These are phyloP conservation scores for Bryum argenteum DNA, from an alignment of 225 moss, liverwort and hornwort genomes.

Conservation along the genomic window DNA sequence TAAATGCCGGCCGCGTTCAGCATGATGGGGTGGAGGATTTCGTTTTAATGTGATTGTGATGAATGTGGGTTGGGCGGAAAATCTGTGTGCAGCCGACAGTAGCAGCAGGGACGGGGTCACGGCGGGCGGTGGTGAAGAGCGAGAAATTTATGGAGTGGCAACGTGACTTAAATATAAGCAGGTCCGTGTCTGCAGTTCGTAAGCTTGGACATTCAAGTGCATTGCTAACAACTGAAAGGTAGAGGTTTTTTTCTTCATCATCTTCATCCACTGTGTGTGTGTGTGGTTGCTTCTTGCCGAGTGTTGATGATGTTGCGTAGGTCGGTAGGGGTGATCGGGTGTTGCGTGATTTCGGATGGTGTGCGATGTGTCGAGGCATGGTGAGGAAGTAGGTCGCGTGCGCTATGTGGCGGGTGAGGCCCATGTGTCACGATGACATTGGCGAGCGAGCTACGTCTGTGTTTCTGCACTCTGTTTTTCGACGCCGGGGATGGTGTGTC, in stretches of 20 bases:
- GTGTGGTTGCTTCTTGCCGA: slow-evolving; percentile 32
- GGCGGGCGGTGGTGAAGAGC: slow-evolving; percentile 87
- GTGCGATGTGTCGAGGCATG: not conserved
- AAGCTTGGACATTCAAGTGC: slow-evolving; percentile 57
- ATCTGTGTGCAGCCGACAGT: slow-evolving; percentile 68
- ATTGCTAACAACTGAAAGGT: slow-evolving; percentile 60
- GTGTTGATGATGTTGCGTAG: slow-evolving; percentile 34
- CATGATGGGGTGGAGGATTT: slow-evolving; percentile 1
- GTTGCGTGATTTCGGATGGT: slow-evolving; percentile 13
- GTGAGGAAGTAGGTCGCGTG: not conserved
- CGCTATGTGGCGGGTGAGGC: slow-evolving; percentile 46
- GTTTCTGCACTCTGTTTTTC: slow-evolving; percentile 26
- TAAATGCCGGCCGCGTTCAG: slow-evolving; percentile 18
- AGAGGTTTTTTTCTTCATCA: slow-evolving; percentile 49
- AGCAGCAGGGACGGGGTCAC: slow-evolving; percentile 64
- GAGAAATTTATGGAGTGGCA: slow-evolving; percentile 98
- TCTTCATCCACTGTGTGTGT: slow-evolving; percentile 24
- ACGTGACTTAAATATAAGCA: slow-evolving; percentile 71
- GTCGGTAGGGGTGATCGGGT: slow-evolving; percentile 1
- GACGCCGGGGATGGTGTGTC: not conserved
- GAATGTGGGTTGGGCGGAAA: not conserved
- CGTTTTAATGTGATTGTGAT: slow-evolving; percentile 24
- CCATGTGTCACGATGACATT: slow-evolving; percentile 56
- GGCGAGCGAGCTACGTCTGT: slow-evolving; percentile 30
- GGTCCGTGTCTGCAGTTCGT: slow-evolving; percentile 71